Evolutionary conservation across 495 filamentous ascomycete species (phyloP).

Genomic region (Xylaria flabelliformis): DNA sequence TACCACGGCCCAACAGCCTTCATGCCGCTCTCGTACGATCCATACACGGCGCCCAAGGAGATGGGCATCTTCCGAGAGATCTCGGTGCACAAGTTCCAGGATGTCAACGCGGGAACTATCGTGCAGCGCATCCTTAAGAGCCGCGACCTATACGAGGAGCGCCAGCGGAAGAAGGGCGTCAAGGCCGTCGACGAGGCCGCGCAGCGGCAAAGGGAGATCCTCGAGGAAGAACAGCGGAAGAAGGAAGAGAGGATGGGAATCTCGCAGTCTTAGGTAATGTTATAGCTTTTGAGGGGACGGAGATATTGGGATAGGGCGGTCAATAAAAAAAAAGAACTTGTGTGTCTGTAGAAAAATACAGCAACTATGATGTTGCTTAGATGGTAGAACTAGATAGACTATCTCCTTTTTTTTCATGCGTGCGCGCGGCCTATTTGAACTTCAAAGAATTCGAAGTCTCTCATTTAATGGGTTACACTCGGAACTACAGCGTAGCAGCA

Average conservation of each 20-base stretch:
- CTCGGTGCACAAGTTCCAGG: conserved; percentile 73
- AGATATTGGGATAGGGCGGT: neutral
- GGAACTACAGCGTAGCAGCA: neutral
- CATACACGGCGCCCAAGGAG: conserved; percentile 77
- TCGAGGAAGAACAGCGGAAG: conserved; percentile 58
- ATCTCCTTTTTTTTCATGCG: neutral
- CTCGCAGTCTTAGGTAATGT: neutral
- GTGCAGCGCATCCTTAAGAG: conserved; percentile 87
- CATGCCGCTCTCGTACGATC: conserved; percentile 85
- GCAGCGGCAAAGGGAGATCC: conserved; percentile 57
- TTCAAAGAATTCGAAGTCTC: neutral
- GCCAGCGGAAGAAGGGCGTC: conserved; percentile 84
- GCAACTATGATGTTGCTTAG: neutral
- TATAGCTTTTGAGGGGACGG: neutral
- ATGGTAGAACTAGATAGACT: conserved; percentile 10
- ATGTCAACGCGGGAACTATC: conserved; percentile 92
- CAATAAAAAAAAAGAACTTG: neutral
- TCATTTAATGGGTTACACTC: neutral
- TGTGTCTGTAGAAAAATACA: neutral
- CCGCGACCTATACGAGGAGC: conserved; percentile 82
- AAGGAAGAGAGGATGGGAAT: conserved; percentile 43
- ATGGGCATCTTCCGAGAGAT: conserved; percentile 82
- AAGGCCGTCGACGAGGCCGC: conserved; percentile 78
- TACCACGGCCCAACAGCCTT: conserved; percentile 96
- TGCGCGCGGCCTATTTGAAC: neutral